A percentile compares a stretch with the other conserved stretches of the same genome.
Evolutionary conservation across 2,329 filamentous ascomycete species (phyloP).

Genomic region (Metarhizium album): DNA sequence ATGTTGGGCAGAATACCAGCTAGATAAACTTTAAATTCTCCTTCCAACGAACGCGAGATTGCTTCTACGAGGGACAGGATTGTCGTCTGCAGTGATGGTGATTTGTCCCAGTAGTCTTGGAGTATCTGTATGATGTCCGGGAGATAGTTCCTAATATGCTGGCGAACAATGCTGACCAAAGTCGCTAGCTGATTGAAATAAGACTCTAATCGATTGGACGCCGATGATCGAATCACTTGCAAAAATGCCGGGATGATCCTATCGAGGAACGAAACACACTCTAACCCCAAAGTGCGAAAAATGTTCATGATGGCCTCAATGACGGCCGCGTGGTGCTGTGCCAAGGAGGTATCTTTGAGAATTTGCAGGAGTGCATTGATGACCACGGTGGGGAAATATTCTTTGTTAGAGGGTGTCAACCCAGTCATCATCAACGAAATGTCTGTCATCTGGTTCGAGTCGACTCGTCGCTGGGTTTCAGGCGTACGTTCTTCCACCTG

Average conservation of each 20-base stretch:
- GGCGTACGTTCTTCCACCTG: constrained; percentile 85
- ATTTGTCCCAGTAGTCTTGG: constrained; percentile 81
- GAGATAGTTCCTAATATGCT: constrained; percentile 88
- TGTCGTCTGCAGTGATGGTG: constrained; percentile 73
- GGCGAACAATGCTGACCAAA: constrained; percentile 86
- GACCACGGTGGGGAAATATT: constrained; percentile 96
- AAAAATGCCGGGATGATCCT: constrained; percentile 93
- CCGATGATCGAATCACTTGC: constrained; percentile 73
- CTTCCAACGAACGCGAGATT: constrained; percentile 85
- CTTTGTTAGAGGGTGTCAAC: constrained; percentile 89
- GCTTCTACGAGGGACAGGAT: constrained; percentile 89
- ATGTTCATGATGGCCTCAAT: constrained; percentile 99
- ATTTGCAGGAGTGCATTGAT: constrained; percentile 93
- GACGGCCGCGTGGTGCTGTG: constrained; percentile 83
- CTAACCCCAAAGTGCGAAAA: constrained; percentile 89
- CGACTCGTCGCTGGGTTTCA: constrained; percentile 60
- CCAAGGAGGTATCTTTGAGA: constrained; percentile 78
- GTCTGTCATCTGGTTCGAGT: constrained; percentile 65
- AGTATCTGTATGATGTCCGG: constrained; percentile 78
- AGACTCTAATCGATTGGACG: constrained; percentile 70
- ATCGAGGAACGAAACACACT: constrained; percentile 89
- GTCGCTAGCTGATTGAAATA: constrained; percentile 97
- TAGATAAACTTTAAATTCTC: constrained; percentile 95
- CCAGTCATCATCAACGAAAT: constrained; percentile 98
- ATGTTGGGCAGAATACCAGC: constrained; percentile 83